Base-by-base conservation (phyloP, 352 stramenopile genomes). In the Globisporangium spinosum region DNA sequence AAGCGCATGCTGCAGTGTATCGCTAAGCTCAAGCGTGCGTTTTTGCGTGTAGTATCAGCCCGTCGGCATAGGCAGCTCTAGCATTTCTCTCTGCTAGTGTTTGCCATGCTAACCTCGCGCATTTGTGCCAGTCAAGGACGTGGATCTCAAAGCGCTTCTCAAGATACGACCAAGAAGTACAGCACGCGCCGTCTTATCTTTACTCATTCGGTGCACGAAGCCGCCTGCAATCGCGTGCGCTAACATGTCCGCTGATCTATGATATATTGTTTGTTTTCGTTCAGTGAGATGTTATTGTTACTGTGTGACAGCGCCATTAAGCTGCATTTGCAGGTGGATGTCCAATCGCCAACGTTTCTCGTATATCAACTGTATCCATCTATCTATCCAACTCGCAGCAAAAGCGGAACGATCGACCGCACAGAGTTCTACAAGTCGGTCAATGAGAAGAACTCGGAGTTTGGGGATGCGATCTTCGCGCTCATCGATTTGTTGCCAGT, bases 1-100 rank as follows among this genome's bases (percentile, higher is more conserved):
- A 77, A 89, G 71, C 79, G 79, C 32, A 91, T 91, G 83, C 73
- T 85, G 70, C 73, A 88, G 38, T 90, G 81, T 68, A 90, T 90
- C 67, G 74, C 71, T 56, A 87, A 84, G 69, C 78, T 91, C 32
- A 88, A 90, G 57, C 58, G 83, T 89, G 63, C 47, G 76, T 2
- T 38, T 49, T 6, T 20, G 9, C 34, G 29, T 25, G 32, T 15
- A 56, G 43, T 12, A 62, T 65, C 6, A 23, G 34, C 43, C 27
- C 45, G 10, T n/a, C 15, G n/a, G 40, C 6, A 49, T 15, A 49
- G 15, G 12, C n/a, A n/a, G 8, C 13, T 59, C 17, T 2, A 35
- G 13, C 29, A 8, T n/a, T 22, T n/a, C 43, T 51, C n/a, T 12
- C 47, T 27, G 15, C 20, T 27, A 27, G n/a, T n/a, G n/a, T 17